Conservation (phyloP, 768 basidiomycete genomes). For the Panaeolus papilionaceus region DNA sequence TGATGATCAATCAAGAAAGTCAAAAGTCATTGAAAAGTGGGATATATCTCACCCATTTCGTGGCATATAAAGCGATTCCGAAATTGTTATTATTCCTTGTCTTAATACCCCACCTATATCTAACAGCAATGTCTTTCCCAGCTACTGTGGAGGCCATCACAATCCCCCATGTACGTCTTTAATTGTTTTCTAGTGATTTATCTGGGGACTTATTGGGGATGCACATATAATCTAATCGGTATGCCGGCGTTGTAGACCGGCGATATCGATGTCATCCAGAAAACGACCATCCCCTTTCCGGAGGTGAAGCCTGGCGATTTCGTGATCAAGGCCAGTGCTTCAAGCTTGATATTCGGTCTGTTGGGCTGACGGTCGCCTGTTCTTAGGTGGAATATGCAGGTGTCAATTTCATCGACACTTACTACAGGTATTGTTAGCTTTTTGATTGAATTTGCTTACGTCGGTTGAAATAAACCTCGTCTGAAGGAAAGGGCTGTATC, state of each 20-base stretch:
- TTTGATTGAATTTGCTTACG: background rate
- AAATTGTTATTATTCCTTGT: background rate
- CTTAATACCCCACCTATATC: background rate
- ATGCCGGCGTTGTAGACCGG: constrained; percentile 51
- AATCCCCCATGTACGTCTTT: constrained; percentile 54
- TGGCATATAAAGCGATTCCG: background rate
- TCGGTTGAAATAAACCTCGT: background rate
- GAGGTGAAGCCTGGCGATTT: constrained; percentile 64
- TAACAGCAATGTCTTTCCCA: constrained; percentile 56
- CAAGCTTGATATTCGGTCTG: too few relatives aligned
- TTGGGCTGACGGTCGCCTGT: background rate
- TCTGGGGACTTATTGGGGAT: background rate
- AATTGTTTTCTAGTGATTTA: background rate
- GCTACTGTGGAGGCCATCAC: constrained; percentile 72
- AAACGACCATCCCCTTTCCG: constrained; percentile 72
- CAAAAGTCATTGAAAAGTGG: background rate
- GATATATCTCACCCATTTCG: constrained; percentile 10
- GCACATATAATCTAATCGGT: background rate
- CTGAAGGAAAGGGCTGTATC: constrained; percentile 68
- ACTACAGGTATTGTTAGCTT: constrained; percentile 61
- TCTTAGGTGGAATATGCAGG: constrained; percentile 73
- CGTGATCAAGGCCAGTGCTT: constrained; percentile 45
- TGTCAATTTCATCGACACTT: constrained; percentile 89
- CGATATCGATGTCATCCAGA: constrained; percentile 78
- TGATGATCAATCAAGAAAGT: constrained; percentile 13